A percentile compares a stretch with the other conserved stretches of the same genome.
Conservation (phyloP, 2,329 filamentous ascomycete species). For the Botrytis sinoallii region DNA sequence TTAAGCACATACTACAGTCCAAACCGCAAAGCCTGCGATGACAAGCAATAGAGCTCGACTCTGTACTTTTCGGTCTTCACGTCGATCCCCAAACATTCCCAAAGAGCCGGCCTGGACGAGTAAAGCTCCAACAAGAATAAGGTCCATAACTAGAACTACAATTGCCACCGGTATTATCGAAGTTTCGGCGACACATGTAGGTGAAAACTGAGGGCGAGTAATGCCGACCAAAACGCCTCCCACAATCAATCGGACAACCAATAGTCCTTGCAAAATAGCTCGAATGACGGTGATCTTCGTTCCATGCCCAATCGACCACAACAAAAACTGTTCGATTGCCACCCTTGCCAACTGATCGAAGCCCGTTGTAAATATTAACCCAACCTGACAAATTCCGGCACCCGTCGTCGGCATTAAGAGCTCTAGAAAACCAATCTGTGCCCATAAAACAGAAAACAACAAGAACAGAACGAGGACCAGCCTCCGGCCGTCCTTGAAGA, state of each 20-base stretch:
- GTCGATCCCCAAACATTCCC: constrained; percentile 27
- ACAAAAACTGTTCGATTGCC: constrained; percentile 36
- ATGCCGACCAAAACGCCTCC: constrained; percentile 36
- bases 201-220: constrained; percentile 35
- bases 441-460: constrained; percentile 37
- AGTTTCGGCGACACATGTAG: constrained; percentile 36
- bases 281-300: constrained; percentile 31
- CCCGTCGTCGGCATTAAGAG: constrained; percentile 31
- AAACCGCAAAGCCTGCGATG: constrained; percentile 33
- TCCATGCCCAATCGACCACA: constrained; percentile 36
- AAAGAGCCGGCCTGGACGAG: constrained; percentile 30
- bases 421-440: constrained; percentile 36
- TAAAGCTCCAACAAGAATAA: constrained; percentile 34
- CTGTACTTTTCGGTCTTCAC: constrained; percentile 26
- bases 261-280: constrained; percentile 33
- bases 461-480: constrained; percentile 40
- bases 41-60: constrained; percentile 32
- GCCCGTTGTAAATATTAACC: constrained; percentile 33
- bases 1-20: constrained; percentile 33
- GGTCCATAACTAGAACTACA: constrained; percentile 35
- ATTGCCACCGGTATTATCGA: constrained; percentile 34
- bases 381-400: constrained; percentile 31
- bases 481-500: constrained; percentile 39
- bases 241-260: constrained; percentile 33
- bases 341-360: constrained; percentile 38